Percentiles rank a stretch among this genome's conserved stretches.
phyloP scores from a whole-genome alignment of 1,139 yeast genomes.

The Blastobotrys illinoisensis region DNA sequence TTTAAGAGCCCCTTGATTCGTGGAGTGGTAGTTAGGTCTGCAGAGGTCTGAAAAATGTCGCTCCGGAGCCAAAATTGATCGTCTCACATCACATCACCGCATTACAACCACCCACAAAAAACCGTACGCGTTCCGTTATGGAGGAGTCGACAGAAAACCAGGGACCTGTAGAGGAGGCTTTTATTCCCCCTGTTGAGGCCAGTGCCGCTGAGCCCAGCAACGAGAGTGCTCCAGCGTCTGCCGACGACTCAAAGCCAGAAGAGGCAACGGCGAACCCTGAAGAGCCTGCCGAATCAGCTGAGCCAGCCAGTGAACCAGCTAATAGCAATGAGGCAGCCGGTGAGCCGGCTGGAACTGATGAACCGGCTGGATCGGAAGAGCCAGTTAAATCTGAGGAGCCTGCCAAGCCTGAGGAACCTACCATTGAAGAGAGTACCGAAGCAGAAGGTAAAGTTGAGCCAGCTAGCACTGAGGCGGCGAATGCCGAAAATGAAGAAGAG shows the following conservation, averaged over 20 bases:
- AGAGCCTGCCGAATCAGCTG: neutral
- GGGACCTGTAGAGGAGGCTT: neutral
- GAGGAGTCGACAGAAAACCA: neutral
- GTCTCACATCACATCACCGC: neutral
- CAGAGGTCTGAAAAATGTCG: neutral
- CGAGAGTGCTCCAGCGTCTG: neutral
- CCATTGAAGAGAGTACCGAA: neutral
- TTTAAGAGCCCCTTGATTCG: neutral
- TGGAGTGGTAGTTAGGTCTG: neutral
- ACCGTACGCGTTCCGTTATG: neutral
- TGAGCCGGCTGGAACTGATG: neutral
- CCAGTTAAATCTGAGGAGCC: neutral
- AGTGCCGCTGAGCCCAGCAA: neutral
- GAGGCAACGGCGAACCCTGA: neutral
- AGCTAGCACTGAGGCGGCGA: neutral
- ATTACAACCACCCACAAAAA: neutral
- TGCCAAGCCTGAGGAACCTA: neutral
- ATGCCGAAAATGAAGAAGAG: neutral
- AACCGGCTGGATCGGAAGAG: neutral
- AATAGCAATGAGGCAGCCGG: too few species aligned
- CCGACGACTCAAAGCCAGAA: neutral
- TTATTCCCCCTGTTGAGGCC: neutral
- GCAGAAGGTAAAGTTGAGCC: neutral
- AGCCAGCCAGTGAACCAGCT: too few species aligned
- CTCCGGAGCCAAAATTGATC: neutral